phyloP scores from a whole-genome alignment of 179 eudicot species.

The Heliamphora pulchella region DNA sequence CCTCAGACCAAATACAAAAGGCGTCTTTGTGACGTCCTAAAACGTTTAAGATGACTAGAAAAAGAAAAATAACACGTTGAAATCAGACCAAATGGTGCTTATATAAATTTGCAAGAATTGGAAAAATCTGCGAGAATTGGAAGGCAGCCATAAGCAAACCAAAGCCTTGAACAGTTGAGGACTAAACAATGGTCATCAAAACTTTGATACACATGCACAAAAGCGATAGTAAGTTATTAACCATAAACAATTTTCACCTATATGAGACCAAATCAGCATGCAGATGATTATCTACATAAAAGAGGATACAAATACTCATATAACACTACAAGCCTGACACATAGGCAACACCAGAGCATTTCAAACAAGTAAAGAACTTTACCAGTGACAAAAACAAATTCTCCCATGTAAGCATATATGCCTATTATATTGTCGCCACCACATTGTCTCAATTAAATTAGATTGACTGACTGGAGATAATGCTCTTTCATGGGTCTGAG shows the following conservation, averaged over 20 bases:
- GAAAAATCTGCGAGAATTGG: neutral
- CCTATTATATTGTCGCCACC: neutral
- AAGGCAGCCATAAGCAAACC: neutral
- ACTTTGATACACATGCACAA: neutral
- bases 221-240: neutral
- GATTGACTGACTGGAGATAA: neutral
- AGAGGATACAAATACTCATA: neutral
- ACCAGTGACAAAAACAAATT: neutral
- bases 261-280: neutral
- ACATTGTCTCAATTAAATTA: neutral
- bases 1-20: neutral
- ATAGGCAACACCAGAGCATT: neutral
- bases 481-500: neutral
- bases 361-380: neutral
- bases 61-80: neutral
- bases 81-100: neutral
- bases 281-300: neutral
- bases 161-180: neutral
- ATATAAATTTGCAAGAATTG: too few relatives aligned
- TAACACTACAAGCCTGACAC: neutral
- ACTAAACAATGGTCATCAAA: neutral
- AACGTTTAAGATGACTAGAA: neutral
- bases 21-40: neutral
- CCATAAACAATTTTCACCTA: neutral
- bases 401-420: neutral